phyloP scores from a whole-genome alignment of 2,329 filamentous ascomycete species.

The Aspergillus ustus region DNA sequence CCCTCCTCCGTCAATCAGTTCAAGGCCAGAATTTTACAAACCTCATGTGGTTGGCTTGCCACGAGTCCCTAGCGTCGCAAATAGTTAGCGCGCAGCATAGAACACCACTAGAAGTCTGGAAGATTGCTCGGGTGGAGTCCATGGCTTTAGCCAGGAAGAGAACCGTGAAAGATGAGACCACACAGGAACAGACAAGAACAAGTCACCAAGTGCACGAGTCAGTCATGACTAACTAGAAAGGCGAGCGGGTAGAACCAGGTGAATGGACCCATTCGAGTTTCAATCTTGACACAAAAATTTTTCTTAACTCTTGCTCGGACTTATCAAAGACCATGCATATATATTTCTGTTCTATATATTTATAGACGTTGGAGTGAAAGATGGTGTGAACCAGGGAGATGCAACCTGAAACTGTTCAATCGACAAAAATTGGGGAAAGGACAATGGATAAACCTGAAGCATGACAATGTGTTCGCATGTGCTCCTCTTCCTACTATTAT shows the following conservation, averaged over 20 bases:
- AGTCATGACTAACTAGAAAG: neutral
- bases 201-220: neutral
- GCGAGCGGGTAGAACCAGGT: neutral
- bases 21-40: neutral
- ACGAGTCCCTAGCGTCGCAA: neutral
- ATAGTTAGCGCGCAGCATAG: slow-evolving; percentile 6
- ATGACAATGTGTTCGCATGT: neutral
- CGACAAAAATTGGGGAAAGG: no score
- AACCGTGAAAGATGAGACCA: neutral
- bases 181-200: neutral
- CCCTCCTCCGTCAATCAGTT: neutral
- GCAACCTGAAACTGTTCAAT: neutral
- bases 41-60: neutral
- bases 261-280: neutral
- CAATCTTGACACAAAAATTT: neutral
- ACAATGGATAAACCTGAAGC: no score
- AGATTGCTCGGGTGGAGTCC: neutral
- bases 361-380: neutral
- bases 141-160: slow-evolving; percentile 3
- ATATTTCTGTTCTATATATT: neutral
- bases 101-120: slow-evolving; percentile 7
- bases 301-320: neutral
- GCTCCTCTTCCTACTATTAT: neutral
- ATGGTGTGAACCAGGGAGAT: neutral
- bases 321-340: neutral